Conservation (phyloP, 2,329 filamentous ascomycete species). For the Trichoderma aggressivum region DNA sequence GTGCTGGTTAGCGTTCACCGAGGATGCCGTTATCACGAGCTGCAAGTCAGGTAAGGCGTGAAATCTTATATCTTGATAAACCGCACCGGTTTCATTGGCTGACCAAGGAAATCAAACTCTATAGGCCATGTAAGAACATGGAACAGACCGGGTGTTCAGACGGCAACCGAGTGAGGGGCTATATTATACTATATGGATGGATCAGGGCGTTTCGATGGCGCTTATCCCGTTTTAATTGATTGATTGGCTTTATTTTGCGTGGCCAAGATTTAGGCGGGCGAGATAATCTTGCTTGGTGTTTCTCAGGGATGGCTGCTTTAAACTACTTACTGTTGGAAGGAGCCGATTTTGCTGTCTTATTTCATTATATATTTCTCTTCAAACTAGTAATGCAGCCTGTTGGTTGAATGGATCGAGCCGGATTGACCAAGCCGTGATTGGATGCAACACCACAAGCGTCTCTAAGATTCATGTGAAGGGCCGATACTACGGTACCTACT, state of each 20-base stretch:
- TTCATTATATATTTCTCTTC: background rate
- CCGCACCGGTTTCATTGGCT: background rate
- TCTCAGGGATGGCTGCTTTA: background rate
- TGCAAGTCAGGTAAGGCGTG: constrained; percentile 74
- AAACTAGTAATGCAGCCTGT: background rate
- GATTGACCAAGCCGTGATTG: background rate
- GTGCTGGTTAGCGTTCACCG: constrained; percentile 88
- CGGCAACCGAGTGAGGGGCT: background rate
- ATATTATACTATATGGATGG: background rate
- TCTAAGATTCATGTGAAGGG: background rate
- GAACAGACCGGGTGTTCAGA: constrained; percentile 53
- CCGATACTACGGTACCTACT: background rate
- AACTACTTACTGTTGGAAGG: background rate
- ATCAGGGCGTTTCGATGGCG: background rate
- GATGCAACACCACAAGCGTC: background rate
- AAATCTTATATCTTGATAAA: background rate
- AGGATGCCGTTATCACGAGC: constrained; percentile 88
- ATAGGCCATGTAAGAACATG: constrained; percentile 73
- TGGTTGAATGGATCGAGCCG: too few relatives aligned
- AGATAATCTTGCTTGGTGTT: background rate
- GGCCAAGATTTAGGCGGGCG: background rate
- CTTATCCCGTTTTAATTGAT: background rate
- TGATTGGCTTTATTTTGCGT: background rate
- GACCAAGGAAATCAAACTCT: constrained; percentile 22
- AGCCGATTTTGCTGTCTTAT: background rate